phyloP scores from a whole-genome alignment of 1,139 yeast species.

The Pichia sp. region DNA sequence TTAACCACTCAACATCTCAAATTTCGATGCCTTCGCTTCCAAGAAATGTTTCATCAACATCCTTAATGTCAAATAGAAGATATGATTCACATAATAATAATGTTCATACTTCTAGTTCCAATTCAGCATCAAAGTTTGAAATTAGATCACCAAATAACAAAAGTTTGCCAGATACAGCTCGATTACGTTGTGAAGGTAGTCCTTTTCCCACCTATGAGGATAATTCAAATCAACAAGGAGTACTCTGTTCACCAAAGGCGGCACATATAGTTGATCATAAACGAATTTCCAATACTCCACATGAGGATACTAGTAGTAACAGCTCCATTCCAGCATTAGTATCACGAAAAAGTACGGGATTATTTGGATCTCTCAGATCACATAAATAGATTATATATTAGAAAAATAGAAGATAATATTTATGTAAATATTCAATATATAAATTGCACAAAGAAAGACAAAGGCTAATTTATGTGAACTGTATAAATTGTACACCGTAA shows the following conservation, averaged over 20 bases:
- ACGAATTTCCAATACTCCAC: too few relatives aligned
- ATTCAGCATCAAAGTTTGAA: slow-evolving; percentile 4
- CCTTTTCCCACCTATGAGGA: too few relatives aligned
- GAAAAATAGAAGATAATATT: neutral
- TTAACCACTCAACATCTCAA: slow-evolving; percentile 17
- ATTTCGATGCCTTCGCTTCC: slow-evolving; percentile 27
- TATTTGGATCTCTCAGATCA: neutral
- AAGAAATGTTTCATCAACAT: slow-evolving; percentile 19
- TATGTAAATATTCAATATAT: neutral
- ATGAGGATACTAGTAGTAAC: neutral
- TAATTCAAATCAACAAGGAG: neutral
- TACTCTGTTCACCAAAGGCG: slow-evolving; percentile 3
- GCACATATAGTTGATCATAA: slow-evolving; percentile 2
- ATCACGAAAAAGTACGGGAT: neutral
- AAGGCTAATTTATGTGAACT: too few relatives aligned
- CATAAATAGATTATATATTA: neutral
- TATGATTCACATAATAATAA: neutral
- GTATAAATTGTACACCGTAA: too few relatives aligned
- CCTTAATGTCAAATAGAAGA: slow-evolving; percentile 3
- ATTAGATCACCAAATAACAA: slow-evolving; percentile 9
- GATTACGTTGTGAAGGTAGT: too few relatives aligned
- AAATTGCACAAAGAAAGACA: too few relatives aligned
- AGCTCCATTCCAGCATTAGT: too few relatives aligned
- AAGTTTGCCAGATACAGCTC: neutral
- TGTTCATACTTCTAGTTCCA: neutral